Base-by-base conservation (phyloP, 83 land plant genomes). In the Thuja plicata region DNA sequence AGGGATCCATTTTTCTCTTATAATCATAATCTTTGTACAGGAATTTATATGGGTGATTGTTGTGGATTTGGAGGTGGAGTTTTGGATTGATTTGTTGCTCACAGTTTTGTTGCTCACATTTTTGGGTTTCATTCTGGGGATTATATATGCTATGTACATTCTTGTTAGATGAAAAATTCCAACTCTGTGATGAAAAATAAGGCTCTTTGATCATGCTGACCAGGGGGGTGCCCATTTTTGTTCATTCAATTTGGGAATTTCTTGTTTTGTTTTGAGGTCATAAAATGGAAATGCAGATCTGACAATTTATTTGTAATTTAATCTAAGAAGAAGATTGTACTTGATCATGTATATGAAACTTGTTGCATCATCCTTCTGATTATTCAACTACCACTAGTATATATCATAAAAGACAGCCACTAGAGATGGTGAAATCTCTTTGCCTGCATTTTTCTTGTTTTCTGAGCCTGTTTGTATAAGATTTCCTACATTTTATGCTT, bases 21-120 rank as follows among this genome's bases (percentile, higher is more conserved):
- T 50, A 50, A 11, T 50, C 15, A 12, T 2, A 50, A 1, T 50
- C 15, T 50, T 50, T 12, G 54, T 50, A 50, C 12, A 50, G 1
- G 12, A 50, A 50, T 12, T 50, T 50, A 50, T 50, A 3, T 50
- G 54, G 54, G 54, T 50, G 13, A 50, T 50, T 12, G 54, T 12
- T 12, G 54, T 50, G 54, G 54, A 50, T 17, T 88, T 90, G 86
- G 93, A 94, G 95, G 91, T 94, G 77, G 94, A 94, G 83, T 94
- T 94, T 46, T 94, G 95, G 95, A 94, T 94, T 45, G 91, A 90
- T 41, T n/a, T 94, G 86, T 85, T 94, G 52, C n/a, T n/a, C n/a
- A n/a, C n/a, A n/a, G n/a, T n/a, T n/a, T n/a, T n/a, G n/a, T n/a
- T n/a, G n/a, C 88, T 94, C 76, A 93, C 95, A 34, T 12, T 94